Conservation (phyloP, 2,329 filamentous ascomycete genomes). For the Reticulascus tulasneorum region DNA sequence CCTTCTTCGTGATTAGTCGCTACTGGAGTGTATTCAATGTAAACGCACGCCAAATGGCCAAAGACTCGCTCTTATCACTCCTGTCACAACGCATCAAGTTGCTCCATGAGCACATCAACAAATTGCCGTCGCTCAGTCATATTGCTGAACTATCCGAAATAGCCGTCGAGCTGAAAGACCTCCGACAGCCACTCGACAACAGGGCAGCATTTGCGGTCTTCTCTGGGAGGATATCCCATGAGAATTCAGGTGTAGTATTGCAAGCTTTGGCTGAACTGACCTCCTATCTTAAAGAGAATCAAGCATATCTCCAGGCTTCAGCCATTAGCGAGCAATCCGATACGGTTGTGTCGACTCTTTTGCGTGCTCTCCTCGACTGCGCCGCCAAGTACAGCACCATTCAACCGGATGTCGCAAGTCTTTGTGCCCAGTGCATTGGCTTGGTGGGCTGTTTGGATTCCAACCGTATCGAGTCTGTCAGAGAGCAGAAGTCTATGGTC, state of each 20-base stretch:
- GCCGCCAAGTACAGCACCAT: conserved; percentile 73
- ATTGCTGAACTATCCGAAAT: conserved; percentile 67
- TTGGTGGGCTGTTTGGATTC: conserved; percentile 89
- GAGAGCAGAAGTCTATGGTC: conserved; percentile 78
- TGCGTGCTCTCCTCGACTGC: conserved; percentile 79
- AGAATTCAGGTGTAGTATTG: conserved; percentile 80
- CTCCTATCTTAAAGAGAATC: conserved; percentile 67
- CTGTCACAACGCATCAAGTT: conserved; percentile 58
- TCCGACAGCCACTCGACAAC: conserved; percentile 63
- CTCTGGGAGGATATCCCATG: conserved; percentile 69
- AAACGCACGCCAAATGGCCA: conserved; percentile 54
- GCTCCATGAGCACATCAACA: conserved; percentile 64
- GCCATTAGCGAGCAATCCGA: conserved; percentile 82
- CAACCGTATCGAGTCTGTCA: conserved; percentile 76
- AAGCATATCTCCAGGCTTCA: conserved; percentile 74
- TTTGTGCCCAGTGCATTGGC: conserved; percentile 80
- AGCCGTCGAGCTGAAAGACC: conserved; percentile 58
- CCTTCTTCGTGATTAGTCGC: conserved; percentile 79
- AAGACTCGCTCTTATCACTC: conserved; percentile 60
- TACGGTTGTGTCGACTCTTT: conserved; percentile 64
- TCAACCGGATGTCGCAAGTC: conserved; percentile 61
- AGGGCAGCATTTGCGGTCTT: conserved; percentile 50
- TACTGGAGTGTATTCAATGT: conserved; percentile 70
- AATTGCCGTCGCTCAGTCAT: conserved; percentile 71
- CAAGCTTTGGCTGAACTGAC: conserved; percentile 77